A percentile compares a stretch with the other conserved stretches of the same genome.
phyloP scores from a whole-genome alignment of 139 green algal genomes.

The Haematococcus lacustris region DNA sequence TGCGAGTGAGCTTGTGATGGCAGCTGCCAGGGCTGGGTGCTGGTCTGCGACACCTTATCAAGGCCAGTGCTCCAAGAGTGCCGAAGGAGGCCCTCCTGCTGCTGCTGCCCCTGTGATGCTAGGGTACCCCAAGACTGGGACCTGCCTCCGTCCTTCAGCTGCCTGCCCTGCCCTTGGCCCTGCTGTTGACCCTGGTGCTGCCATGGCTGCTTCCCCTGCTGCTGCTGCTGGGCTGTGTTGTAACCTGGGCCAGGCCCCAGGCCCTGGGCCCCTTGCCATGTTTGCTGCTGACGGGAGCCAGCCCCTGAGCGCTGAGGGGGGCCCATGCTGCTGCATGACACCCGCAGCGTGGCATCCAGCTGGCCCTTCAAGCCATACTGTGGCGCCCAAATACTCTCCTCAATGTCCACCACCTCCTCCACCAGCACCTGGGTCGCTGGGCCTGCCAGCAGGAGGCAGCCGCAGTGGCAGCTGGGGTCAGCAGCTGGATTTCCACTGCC shows the following conservation, averaged over 20 bases:
- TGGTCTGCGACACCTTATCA: too few relatives aligned
- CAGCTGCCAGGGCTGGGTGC: too few relatives aligned
- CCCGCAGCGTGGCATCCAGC: slow-evolving; percentile 71
- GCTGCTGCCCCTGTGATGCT: too few relatives aligned
- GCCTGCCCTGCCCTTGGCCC: background rate
- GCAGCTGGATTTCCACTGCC: too few relatives aligned
- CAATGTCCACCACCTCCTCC: slow-evolving; percentile 80
- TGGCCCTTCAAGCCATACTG: slow-evolving; percentile 86
- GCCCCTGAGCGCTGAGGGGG: background rate
- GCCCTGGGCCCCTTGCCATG: slow-evolving; percentile 7
- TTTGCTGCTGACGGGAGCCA: background rate
- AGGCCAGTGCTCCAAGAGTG: too few relatives aligned
- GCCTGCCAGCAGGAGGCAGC: too few relatives aligned
- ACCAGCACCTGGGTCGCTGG: slow-evolving; percentile 5
- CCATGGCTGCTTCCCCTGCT: background rate
- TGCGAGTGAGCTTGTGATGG: too few relatives aligned
- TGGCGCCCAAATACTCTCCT: slow-evolving; percentile 87
- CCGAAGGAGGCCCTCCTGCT: too few relatives aligned
- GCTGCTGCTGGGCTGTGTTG: background rate
- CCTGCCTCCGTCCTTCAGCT: too few relatives aligned
- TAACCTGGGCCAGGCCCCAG: background rate
- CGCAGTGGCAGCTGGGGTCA: too few relatives aligned
- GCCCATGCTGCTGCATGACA: too few relatives aligned
- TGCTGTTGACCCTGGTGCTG: background rate
- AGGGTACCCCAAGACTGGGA: too few relatives aligned